These are phyloP conservation scores for Clavispora asparagi DNA, from an alignment of 805 yeast genomes.

Conservation along the genomic window DNA sequence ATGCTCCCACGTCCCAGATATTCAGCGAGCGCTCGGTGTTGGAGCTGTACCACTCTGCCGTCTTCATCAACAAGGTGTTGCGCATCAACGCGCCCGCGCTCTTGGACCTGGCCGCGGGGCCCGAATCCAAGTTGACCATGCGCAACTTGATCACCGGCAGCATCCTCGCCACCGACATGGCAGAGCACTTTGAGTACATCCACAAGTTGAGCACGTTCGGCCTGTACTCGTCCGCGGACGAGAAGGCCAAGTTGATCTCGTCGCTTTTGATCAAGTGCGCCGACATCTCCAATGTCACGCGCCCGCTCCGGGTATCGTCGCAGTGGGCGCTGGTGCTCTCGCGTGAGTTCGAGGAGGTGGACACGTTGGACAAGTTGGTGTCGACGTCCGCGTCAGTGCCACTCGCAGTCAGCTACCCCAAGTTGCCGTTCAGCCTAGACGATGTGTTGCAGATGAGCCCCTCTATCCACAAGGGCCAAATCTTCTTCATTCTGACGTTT, in stretches of 20 bases:
- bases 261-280: conserved; percentile 85
- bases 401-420: conserved; percentile 19
- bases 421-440: conserved; percentile 36
- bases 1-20: conserved; percentile 58
- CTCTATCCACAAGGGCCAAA: conserved; percentile 61
- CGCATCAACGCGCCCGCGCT: conserved; percentile 34
- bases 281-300: conserved; percentile 88
- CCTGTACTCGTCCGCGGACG: conserved; percentile 17
- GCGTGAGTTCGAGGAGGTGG: conserved; percentile 70
- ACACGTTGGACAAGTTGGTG: conserved; percentile 40
- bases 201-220: conserved; percentile 39
- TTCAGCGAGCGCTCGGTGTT: conserved; percentile 67
- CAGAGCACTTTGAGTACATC: conserved; percentile 71
- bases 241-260: conserved; percentile 42
- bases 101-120: conserved; percentile 36
- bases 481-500: conserved; percentile 77
- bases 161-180: conserved; percentile 79
- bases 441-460: conserved; percentile 46
- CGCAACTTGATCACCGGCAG: conserved; percentile 29
- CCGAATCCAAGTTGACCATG: conserved; percentile 10
- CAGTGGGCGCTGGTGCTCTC: conserved; percentile 84
- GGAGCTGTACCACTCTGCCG: conserved; percentile 75
- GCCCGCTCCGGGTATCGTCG: conserved; percentile 69
- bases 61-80: conserved; percentile 44
- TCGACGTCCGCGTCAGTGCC: conserved; percentile 3